phyloP scores from a whole-genome alignment of 2,329 filamentous ascomycete species.

The Pseudocercospora macadamiae region DNA sequence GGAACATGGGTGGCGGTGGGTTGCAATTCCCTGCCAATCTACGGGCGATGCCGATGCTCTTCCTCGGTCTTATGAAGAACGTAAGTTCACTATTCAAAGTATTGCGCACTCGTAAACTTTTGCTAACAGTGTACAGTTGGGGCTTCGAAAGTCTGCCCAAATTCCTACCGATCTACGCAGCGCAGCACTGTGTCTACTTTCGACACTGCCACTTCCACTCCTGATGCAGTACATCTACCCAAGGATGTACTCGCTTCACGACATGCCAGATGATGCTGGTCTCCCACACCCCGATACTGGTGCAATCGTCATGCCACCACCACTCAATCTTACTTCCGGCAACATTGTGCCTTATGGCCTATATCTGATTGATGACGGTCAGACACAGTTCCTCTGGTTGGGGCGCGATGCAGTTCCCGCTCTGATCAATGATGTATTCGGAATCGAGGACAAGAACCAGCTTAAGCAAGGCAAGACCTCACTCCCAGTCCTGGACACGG shows the following conservation, averaged over 20 bases:
- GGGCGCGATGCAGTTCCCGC: slow-evolving; percentile 91
- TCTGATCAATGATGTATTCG: slow-evolving; percentile 87
- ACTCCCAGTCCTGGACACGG: slow-evolving; percentile 85
- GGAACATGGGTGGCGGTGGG: slow-evolving; percentile 89
- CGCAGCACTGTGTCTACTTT: slow-evolving; percentile 89
- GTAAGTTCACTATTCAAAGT: slow-evolving; percentile 54
- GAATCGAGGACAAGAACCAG: slow-evolving; percentile 77
- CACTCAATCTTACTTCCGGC: slow-evolving; percentile 84
- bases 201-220: slow-evolving; percentile 85
- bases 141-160: slow-evolving; percentile 86
- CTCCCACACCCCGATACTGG: slow-evolving; percentile 82
- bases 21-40: slow-evolving; percentile 94
- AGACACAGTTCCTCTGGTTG: slow-evolving; percentile 97
- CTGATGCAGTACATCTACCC: slow-evolving; percentile 85
- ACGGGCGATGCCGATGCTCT: slow-evolving; percentile 82
- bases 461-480: slow-evolving; percentile 89
- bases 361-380: slow-evolving; percentile 95
- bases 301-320: slow-evolving; percentile 83
- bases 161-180: slow-evolving; percentile 93
- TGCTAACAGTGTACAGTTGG: slow-evolving; percentile 54
- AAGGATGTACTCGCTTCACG: slow-evolving; percentile 75
- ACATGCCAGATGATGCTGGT: slow-evolving; percentile 94
- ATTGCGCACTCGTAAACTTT: background rate
- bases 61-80: slow-evolving; percentile 94
- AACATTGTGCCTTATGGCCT: slow-evolving; percentile 85